Evolutionary conservation across 805 yeast genomes (phyloP), one percentile per base, ranked within the genome.

Genomic region (Candida arabinofermentans): DNA sequence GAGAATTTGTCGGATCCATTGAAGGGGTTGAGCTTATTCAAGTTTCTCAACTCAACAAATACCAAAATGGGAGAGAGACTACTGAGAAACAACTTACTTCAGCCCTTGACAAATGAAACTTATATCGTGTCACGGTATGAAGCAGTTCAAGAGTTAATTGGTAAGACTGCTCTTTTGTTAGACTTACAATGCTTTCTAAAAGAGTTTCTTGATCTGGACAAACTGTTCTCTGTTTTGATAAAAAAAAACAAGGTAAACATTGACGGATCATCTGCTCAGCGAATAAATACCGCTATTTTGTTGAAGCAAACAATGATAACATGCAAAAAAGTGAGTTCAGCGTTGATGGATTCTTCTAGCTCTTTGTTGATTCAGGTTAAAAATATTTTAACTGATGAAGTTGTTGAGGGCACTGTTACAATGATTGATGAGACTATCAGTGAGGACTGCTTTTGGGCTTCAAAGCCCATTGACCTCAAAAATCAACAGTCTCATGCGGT

Each of bases 51-150:
- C 46, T 47, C 53, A 1, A 71, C 76, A 0, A 43, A 52, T 0
- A 74, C 79, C 0, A 68, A 64, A 39, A 74, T 74, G 79, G 79
- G 79, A 0, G 56, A 53, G 13, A 47, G 78, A 38, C 43, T 66
- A 6, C 51, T 75, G 36, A 62, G 65, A 44, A 67, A 60, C 27
- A 71, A 64, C 39, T 64, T 73, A 3, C 45, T 74, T n/a, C 79
- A 74, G 42, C 79, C 79, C 0, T 48, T 74, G 13, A 70, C 74
- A 1, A 69, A 70, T 46, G 44, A 43, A 14, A 44, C 47, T 0
- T 64, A 70, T 18, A 62, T 74, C 3, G 41, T 49, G 9, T 48
- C 64, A 30, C 57, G 79, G 30, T 49, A 61, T 10, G 60, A 59
- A 4, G 57, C 74, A 1, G 69, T 72, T 0, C 49, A 58, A 29